These are phyloP conservation scores for Phellopilus nigrolimitatus DNA, from an alignment of 1,284 basidiomycete species.

Conservation along the genomic window DNA sequence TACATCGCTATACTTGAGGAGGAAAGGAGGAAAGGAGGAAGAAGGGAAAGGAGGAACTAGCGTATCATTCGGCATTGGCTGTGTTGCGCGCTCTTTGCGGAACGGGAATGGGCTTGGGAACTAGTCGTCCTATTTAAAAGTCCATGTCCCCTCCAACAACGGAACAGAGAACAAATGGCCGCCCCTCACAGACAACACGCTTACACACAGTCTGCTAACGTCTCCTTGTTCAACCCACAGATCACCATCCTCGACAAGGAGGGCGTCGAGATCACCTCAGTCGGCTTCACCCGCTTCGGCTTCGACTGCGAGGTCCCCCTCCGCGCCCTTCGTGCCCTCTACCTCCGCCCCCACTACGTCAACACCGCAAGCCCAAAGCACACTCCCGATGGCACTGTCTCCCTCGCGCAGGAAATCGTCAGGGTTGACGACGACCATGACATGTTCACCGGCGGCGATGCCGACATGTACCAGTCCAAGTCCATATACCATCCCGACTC, in stretches of 20 bases:
- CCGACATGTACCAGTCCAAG: conserved; percentile 67
- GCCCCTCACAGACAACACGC: conserved; percentile 3
- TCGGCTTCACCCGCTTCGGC: conserved; percentile 80
- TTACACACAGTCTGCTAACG: conserved; percentile 15
- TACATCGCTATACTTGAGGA: too few species aligned
- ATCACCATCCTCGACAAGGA: conserved; percentile 65
- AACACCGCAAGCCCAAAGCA: conserved; percentile 39
- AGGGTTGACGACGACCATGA: conserved; percentile 40
- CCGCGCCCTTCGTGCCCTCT: conserved; percentile 76
- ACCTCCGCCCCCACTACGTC: conserved; percentile 79
- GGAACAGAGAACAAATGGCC: too few species aligned
- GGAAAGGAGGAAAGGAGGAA: too few species aligned
- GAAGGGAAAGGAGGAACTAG: too few species aligned
- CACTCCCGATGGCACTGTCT: conserved; percentile 34
- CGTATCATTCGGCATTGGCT: too few species aligned
- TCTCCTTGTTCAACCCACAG: conserved; percentile 31
- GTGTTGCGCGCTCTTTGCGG: too few species aligned
- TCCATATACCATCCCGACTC: conserved; percentile 77
- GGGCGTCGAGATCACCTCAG: conserved; percentile 69
- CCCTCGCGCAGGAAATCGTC: conserved; percentile 33
- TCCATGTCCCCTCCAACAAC: conserved; percentile 6
- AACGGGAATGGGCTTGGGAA: too few species aligned
- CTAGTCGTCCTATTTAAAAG: too few species aligned
- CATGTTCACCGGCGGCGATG: conserved; percentile 47
- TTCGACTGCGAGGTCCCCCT: conserved; percentile 83